These are phyloP conservation scores for Pelargonium fulgidum DNA, from an alignment of 441 rosid species.

Conservation along the genomic window DNA sequence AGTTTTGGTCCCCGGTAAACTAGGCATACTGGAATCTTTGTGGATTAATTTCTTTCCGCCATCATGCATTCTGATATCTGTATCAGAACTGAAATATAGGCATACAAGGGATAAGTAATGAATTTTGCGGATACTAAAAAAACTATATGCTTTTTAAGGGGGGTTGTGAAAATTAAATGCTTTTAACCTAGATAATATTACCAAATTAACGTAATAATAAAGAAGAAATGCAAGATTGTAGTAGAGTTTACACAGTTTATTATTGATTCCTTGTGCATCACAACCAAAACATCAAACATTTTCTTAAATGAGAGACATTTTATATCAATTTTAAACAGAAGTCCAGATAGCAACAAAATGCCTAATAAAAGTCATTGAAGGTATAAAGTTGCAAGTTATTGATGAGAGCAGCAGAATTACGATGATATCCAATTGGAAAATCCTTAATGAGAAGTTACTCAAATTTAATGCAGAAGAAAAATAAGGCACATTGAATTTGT, in stretches of 20 bases:
- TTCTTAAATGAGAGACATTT: not conserved
- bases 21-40: constrained; percentile 33
- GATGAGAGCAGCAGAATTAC: not conserved
- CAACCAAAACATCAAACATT: not conserved
- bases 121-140: not conserved
- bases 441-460: not conserved
- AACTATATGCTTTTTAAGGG: too few species aligned
- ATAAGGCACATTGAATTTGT: not conserved
- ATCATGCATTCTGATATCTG: constrained; percentile 33
- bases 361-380: not conserved
- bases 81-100: constrained; percentile 16
- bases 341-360: not conserved
- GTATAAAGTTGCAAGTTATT: not conserved
- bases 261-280: not conserved
- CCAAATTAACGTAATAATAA: not conserved
- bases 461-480: not conserved
- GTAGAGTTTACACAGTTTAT: not conserved
- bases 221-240: not conserved
- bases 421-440: not conserved
- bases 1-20: constrained; percentile 32
- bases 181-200: not conserved
- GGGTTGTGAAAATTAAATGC: too few species aligned
- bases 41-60: constrained; percentile 24
- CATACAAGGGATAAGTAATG: constrained; percentile 11
- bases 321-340: not conserved